A percentile compares a stretch with the other conserved stretches of the same genome.
Conservation (phyloP, 768 basidiomycete genomes). For the Leccinellum albellum region DNA sequence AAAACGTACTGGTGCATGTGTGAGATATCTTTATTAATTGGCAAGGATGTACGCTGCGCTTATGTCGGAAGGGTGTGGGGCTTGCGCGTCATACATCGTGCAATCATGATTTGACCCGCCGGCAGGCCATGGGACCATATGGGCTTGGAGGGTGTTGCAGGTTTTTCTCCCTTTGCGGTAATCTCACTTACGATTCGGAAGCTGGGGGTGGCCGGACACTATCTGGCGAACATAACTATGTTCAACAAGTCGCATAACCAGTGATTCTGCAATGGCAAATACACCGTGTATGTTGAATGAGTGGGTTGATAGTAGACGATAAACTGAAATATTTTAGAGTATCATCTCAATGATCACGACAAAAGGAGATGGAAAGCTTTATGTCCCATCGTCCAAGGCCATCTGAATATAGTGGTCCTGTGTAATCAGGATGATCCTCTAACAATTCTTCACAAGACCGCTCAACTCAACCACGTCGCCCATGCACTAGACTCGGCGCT, state of each 20-base stretch:
- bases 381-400: no score
- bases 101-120: background rate
- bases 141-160: slow-evolving; percentile 1
- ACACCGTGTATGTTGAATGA: no score
- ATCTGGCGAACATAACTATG: background rate
- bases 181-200: slow-evolving; percentile 6
- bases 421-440: no score
- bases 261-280: background rate
- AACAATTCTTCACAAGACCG: background rate
- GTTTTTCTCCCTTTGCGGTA: slow-evolving; percentile 4
- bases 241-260: background rate
- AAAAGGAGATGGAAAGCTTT: background rate
- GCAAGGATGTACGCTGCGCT: slow-evolving; percentile 1
- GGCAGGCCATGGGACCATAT: background rate
- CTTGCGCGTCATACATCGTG: background rate
- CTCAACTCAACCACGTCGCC: slow-evolving; percentile 49
- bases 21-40: background rate
- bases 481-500: slow-evolving; percentile 41
- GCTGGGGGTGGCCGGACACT: background rate
- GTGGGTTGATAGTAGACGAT: no score
- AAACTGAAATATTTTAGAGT: no score
- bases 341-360: background rate
- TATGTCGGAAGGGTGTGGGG: background rate
- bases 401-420: no score
- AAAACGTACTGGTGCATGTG: background rate